Evolutionary conservation across 2,329 filamentous ascomycete genomes (phyloP), one percentile per base, ranked within the genome.

Genomic region (Mycocentrospora acerina): DNA sequence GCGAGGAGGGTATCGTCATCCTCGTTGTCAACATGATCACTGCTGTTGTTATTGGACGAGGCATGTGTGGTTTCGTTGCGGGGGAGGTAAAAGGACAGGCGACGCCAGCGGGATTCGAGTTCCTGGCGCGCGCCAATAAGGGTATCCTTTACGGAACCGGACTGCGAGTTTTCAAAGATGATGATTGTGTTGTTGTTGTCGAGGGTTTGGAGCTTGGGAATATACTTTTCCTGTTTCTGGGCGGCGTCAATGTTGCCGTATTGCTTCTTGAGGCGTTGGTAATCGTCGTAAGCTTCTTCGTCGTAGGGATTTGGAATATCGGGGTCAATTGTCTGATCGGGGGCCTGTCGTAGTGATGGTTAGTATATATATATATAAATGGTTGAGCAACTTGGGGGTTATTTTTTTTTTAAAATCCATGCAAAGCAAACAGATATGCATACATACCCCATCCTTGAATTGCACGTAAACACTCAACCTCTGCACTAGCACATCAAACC

Each of bases 21-120:
- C 11, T 64, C 62, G 9, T 74, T 69, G 32, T 72, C 69, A 22
- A n/a, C n/a, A n/a, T n/a, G n/a, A n/a, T n/a, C n/a, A n/a, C n/a
- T n/a, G n/a, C n/a, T n/a, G n/a, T n/a, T n/a, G 24, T 25, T 25
- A 8, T 25, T 25, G 3, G 37, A 27, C 18, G 37, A 34, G 7
- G 42, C 37, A n/a, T n/a, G n/a, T n/a, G n/a, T n/a, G n/a, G n/a
- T n/a, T 34, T 40, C 36, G 13, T 38, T 30, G 22, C 68, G 67
- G 2, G 67, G 67, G 1, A 77, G 62, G 40, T 75, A 75, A 45
- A 77, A 77, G 0, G 74, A 73, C 5, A 79, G 55, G 4, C 76
- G 63, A 7, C 75, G 68, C 76, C 76, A 79, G n/a, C 71, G 66
- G n/a, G 66, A 66, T 53, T 79, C 76, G 32, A 74, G 69, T 40